Evolutionary conservation across 164 flowering plant species (phyloP).

Genomic region (Pachysandra terminalis): DNA sequence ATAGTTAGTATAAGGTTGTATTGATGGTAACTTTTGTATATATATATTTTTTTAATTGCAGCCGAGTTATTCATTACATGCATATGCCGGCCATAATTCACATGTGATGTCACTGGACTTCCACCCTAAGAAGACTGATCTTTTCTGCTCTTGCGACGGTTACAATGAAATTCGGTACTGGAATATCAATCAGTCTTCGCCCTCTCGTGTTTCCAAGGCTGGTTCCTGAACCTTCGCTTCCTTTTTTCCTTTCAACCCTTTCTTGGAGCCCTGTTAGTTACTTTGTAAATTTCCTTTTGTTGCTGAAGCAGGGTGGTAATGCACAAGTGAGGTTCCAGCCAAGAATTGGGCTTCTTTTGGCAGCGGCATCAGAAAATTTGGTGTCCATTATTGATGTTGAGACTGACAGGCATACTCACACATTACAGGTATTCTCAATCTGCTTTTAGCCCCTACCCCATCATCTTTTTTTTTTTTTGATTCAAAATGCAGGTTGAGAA

Average conservation of each 20-base stretch:
- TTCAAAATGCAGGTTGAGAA: neutral
- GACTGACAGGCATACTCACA: constrained; percentile 50
- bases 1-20: neutral
- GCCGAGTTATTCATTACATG: constrained; percentile 57
- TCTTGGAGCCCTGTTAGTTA: neutral
- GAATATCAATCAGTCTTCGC: constrained; percentile 49
- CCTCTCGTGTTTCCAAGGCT: constrained; percentile 64
- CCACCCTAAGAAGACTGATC: constrained; percentile 84
- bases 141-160: constrained; percentile 79
- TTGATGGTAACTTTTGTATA: neutral
- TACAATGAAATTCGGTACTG: constrained; percentile 70
- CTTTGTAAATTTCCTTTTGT: constrained; percentile 1
- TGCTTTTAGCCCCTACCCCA: neutral
- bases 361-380: constrained; percentile 74
- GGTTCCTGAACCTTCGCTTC: constrained; percentile 9
- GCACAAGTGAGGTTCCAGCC: constrained; percentile 91
- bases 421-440: constrained; percentile 52
- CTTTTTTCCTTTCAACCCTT: neutral
- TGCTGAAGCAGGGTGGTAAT: constrained; percentile 75
- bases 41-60: constrained; percentile 46
- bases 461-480: too few relatives aligned
- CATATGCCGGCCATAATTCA: constrained; percentile 58
- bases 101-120: constrained; percentile 84
- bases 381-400: constrained; percentile 87
- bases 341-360: constrained; percentile 67